Conservation (phyloP, 139 green algal species). For the Picochlorum sp. region DNA sequence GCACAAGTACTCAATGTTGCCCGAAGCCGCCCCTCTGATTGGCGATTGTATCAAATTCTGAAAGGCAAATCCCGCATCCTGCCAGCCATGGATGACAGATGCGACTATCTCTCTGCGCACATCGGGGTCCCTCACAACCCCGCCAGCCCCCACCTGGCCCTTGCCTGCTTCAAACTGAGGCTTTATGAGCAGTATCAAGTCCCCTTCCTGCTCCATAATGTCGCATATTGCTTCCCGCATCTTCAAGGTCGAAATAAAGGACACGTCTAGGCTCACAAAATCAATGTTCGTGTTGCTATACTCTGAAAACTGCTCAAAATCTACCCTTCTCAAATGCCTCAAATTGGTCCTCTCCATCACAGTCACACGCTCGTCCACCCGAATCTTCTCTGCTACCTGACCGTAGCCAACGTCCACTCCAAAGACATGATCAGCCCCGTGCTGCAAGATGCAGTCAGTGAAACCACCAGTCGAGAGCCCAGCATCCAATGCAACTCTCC, state of each 20-base stretch:
- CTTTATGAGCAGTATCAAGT: conserved; percentile 90
- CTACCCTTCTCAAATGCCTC: conserved; percentile 51
- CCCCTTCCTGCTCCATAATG: conserved; percentile 37
- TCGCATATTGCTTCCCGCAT: conserved; percentile 47
- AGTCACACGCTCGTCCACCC: conserved; percentile 62
- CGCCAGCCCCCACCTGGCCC: conserved; percentile 44
- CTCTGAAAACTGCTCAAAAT: conserved; percentile 38
- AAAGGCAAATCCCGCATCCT: conserved; percentile 46
- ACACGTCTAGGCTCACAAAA: conserved; percentile 88
- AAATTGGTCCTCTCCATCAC: conserved; percentile 94
- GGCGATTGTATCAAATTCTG: conserved; percentile 55
- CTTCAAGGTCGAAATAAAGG: conserved; percentile 92
- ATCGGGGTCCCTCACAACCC: conserved; percentile 67
- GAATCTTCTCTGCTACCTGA: conserved; percentile 80
- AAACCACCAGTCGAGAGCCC: conserved; percentile 95
- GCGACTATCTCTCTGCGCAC: conserved; percentile 54
- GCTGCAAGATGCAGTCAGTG: conserved; percentile 93
- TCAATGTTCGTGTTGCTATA: conserved; percentile 33
- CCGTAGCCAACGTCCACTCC: conserved; percentile 94
- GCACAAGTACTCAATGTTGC: conserved; percentile 74
- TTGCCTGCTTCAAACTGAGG: conserved; percentile 94
- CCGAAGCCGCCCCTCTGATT: conserved; percentile 56
- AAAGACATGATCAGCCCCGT: conserved; percentile 67
- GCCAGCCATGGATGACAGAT: conserved; percentile 40
- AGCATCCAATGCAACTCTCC: conserved; percentile 68